Percentiles rank a stretch among this genome's conserved stretches.
Evolutionary conservation across 352 stramenopile genomes (phyloP).

Genomic region (Globisporangium orthogonon): DNA sequence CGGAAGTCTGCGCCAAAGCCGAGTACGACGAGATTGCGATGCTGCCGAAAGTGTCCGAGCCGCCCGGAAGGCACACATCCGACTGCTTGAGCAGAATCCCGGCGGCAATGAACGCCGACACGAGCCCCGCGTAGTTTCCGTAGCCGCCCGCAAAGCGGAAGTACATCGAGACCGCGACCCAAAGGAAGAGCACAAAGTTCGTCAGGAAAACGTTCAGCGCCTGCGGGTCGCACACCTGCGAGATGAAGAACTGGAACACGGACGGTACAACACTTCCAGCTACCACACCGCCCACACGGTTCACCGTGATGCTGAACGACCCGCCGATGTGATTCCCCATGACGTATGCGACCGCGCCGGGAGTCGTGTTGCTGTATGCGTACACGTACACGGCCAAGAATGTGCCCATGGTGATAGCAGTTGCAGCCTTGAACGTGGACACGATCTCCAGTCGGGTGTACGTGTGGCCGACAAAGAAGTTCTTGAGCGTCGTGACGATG

Average conservation of each 20-base stretch:
- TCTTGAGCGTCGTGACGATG: conserved; percentile 11
- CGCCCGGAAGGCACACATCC: conserved; percentile 39
- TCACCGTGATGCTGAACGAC: conserved; percentile 47
- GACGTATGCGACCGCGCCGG: conserved; percentile 34
- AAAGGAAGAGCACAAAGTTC: conserved; percentile 42
- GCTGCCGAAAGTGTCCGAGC: conserved; percentile 25
- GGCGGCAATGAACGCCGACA: conserved; percentile 45
- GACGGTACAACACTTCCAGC: conserved; percentile 41
- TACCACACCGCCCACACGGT: conserved; percentile 39
- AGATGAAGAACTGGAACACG: conserved; percentile 48
- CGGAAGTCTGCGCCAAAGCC: conserved; percentile 64
- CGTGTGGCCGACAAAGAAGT: conserved; percentile 24
- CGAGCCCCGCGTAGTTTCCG: conserved; percentile 27
- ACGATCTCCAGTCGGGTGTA: conserved; percentile 26
- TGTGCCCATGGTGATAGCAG: conserved; percentile 28
- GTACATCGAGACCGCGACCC: conserved; percentile 59
- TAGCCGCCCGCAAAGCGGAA: conserved; percentile 54
- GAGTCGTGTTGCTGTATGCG: conserved; percentile 30
- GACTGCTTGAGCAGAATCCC: conserved; percentile 55
- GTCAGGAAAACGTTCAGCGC: conserved; percentile 29
- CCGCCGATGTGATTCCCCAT: conserved; percentile 52
- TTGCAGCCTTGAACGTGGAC: conserved; percentile 26
- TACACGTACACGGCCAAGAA: conserved; percentile 41
- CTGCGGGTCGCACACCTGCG: conserved; percentile 13
- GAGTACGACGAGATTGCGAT: conserved; percentile 72